A percentile compares a stretch with the other conserved stretches of the same genome.
Conservation (phyloP, 2,329 filamentous ascomycete species). For the Alternaria novae-zelandiae region DNA sequence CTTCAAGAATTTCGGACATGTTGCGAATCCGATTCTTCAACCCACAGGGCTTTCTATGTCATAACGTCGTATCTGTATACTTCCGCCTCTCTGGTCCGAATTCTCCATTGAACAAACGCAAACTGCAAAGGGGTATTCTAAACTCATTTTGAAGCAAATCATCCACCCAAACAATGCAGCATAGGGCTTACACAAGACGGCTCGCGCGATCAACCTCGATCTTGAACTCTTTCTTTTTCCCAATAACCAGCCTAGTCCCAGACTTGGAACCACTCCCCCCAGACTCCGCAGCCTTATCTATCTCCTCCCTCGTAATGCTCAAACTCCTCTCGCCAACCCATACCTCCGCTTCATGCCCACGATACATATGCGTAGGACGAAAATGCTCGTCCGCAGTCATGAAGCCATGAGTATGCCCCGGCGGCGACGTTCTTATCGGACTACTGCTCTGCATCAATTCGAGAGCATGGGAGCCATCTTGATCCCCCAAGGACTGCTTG, state of each 20-base stretch:
- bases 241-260: slow-evolving; percentile 34
- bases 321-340: slow-evolving; percentile 26
- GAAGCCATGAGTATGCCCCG: not conserved
- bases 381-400: slow-evolving; percentile 29
- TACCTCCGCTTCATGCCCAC: slow-evolving; percentile 29
- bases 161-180: not conserved
- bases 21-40: not conserved
- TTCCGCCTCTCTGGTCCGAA: not conserved
- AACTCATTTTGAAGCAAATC: not conserved
- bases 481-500: slow-evolving; percentile 3
- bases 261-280: slow-evolving; percentile 1
- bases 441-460: not conserved
- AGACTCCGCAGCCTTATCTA: not conserved
- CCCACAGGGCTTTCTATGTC: not conserved
- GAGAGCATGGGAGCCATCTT: not conserved
- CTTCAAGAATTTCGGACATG: not conserved
- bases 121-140: slow-evolving; percentile 10
- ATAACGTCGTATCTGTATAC: not conserved
- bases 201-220: slow-evolving; percentile 35
- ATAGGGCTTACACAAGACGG: slow-evolving; percentile 5
- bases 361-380: slow-evolving; percentile 27
- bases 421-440: slow-evolving; percentile 13
- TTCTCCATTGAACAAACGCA: not conserved
- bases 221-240: slow-evolving; percentile 39
- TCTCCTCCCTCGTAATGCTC: slow-evolving; percentile 24